Evolutionary conservation across 257 asterid genomes (phyloP), one percentile per base, ranked within the genome.

Genomic region (Solanum peruvianum): DNA sequence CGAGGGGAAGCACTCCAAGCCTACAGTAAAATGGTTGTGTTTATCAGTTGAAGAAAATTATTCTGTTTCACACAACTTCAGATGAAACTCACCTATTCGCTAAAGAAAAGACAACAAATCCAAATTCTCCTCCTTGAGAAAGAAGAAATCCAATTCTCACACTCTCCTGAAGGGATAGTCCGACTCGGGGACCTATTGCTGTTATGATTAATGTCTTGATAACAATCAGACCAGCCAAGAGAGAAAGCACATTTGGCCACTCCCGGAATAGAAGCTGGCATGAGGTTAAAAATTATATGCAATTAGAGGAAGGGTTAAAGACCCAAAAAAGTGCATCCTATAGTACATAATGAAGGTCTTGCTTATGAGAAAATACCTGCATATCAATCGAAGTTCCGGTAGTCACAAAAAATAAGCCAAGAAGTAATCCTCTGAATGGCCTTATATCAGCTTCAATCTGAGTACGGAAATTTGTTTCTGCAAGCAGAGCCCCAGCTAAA

Each of bases 1-100:
- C 99, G 85, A 97, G 98, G 87, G 99, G 99, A 85, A 97, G 95
- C 89, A 97, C 99, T 70, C 99, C 99, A 86, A 97, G 99, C 98
- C 99, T 97, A 89, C 85, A 89, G 83, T 52, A 88, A 47, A 47
- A 49, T n/a, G 47, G 44, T 52, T 47, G 9, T 52, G 6, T 81
- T 29, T 49, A 33, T 64, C 66, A 25, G 47, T 72, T 72, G 73
- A 52, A 88, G 82, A 84, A 58, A 86, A 31, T 85, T 82, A 87
- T 67, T 83, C 84, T 82, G 49, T 52, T 81, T 81, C 70, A 29
- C n/a, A 84, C 87, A 86, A 76, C 89, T 80, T 37, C 27, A 81
- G 86, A 41, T 41, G 86, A 15, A 86, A 64, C 84, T 87, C 64
- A 93, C 99, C 99, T 93, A 96, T 96, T 97, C 81, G 99, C 99